These are phyloP conservation scores for Zymoseptoria crescenta DNA, from an alignment of 2,329 filamentous ascomycete species.

Conservation along the genomic window DNA sequence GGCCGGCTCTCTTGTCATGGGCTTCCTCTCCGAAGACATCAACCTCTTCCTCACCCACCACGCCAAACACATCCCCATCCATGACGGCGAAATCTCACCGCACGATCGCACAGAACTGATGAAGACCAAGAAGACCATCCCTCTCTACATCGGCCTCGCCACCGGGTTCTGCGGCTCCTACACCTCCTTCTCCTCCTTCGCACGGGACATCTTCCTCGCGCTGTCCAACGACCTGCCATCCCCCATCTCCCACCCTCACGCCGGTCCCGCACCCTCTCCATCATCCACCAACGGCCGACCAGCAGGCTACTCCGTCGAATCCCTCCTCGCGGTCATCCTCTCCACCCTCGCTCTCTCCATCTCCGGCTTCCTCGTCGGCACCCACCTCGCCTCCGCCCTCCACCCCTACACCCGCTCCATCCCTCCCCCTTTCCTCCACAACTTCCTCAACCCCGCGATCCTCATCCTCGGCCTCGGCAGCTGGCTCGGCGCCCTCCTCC, in stretches of 20 bases:
- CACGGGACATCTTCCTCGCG: constrained; percentile 71
- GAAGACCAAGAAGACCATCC: constrained; percentile 73
- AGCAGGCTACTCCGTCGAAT: constrained; percentile 75
- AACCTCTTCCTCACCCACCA: constrained; percentile 51
- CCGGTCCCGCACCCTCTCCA: constrained; percentile 16
- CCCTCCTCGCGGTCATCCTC: constrained; percentile 66
- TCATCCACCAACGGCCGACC: constrained; percentile 44
- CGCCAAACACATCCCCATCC: constrained; percentile 24
- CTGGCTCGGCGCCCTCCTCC: constrained; percentile 70
- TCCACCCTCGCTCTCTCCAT: constrained; percentile 64
- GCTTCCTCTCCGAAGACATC: constrained; percentile 73
- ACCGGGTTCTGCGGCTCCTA: constrained; percentile 86
- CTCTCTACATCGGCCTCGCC: constrained; percentile 76
- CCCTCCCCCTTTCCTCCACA: constrained; percentile 49
- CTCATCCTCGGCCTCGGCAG: constrained; percentile 60
- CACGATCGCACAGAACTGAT: constrained; percentile 24
- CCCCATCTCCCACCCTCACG: constrained; percentile 37
- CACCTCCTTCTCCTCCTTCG: constrained; percentile 82
- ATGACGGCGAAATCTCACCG: constrained; percentile 27
- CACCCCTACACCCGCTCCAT: constrained; percentile 54
- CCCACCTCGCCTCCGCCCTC: constrained; percentile 62
- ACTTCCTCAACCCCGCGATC: constrained; percentile 54
- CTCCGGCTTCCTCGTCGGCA: constrained; percentile 61
- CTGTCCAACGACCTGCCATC: constrained; percentile 64
- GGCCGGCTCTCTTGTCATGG: constrained; percentile 71